Base-by-base conservation (phyloP, 768 basidiomycete genomes). In the Daedalea quercina region DNA sequence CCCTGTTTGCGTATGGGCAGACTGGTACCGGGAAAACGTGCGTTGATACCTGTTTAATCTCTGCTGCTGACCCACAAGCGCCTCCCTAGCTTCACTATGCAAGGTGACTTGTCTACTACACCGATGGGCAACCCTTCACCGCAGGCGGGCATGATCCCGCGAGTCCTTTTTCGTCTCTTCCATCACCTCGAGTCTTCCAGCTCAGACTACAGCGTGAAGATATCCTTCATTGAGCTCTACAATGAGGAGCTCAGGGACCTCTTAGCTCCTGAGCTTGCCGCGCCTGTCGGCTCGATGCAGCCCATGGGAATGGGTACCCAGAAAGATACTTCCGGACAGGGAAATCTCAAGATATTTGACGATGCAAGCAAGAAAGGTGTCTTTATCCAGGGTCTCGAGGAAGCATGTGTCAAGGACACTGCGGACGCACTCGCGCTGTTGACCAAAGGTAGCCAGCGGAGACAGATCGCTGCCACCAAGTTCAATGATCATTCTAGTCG, bases 21-120 rank as follows among this genome's bases (percentile, higher is more conserved):
- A 98, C 96, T 0, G 96, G 96, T 0, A 97, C 96, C 0, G 96
- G 96, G 20, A 99, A 99, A 73, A 98, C 96, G 92, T 96, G 66
- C 61, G 90, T 15, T 9, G n/a, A 23, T 22, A 33, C 22, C 20
- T 17, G 6, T 1, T 33, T 15, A 24, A 15, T 20, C 7, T 28
- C 28, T n/a, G 6, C 26, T 33, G 33, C 31, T 47, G 24, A 9
- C 42, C n/a, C 46, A 47, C 26, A 44, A 24, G 40, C 47, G 19
- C 53, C 20, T 44, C 44, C 49, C 31, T 47, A 90, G 85, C 42
- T 88, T 94, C 64, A 99, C 96, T 2, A 99, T 98, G 96, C 94
- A 97, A 70, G 96, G 96, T 15, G 94, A 99, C 65, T 72, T 96
- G 22, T 73, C 74, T 2, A 85, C 82, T 0, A 90, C 91, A 0